Evolutionary conservation across 106 monocot species (phyloP), one percentile per base, ranked within the genome.

Genomic region (Acorus calamus): DNA sequence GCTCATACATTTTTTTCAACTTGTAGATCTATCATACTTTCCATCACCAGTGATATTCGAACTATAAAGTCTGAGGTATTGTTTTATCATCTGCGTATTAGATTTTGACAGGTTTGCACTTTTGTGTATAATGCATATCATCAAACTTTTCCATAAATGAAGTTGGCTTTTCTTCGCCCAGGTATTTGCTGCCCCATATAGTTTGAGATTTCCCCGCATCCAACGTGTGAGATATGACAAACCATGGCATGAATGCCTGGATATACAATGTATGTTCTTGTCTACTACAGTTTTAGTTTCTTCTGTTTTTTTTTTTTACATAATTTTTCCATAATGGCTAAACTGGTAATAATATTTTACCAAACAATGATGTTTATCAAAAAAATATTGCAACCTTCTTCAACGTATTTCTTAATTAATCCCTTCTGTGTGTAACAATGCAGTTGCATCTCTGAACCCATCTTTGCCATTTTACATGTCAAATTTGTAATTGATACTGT

Each of bases 161-260:
- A 45, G 53, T 11, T 65, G 1, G 11, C 58, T 77, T 60, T 4
- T 54, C 2, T 66, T 62, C 53, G 69, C 62, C 44, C 53, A 98
- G 98, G 98, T 88, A 52, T 98, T 98, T 77, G 66, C 88, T 64
- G 91, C 98, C 43, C 91, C 98, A 65, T 98, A 98, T 68, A 73
- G 92, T 70, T 83, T 98, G 78, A 83, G 98, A 71, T 98, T 98
- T 62, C 98, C 98, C 61, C 91, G 98, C 52, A 92, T 98, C 69
- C 81, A 83, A 49, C 73, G 88, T 59, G 78, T 98, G 63, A 88
- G 88, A 85, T 92, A 98, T 73, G 98, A 98, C 64, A 98, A 98
- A 81, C 92, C 88, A 56, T 98, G 98, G 98, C 79, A 98, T 73
- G 98, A 98, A 70, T 98, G 98, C 80, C 87, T 98, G 62, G 91